Conservation (phyloP, 108 stramenopile genomes). For the Thalassiosira profunda region DNA sequence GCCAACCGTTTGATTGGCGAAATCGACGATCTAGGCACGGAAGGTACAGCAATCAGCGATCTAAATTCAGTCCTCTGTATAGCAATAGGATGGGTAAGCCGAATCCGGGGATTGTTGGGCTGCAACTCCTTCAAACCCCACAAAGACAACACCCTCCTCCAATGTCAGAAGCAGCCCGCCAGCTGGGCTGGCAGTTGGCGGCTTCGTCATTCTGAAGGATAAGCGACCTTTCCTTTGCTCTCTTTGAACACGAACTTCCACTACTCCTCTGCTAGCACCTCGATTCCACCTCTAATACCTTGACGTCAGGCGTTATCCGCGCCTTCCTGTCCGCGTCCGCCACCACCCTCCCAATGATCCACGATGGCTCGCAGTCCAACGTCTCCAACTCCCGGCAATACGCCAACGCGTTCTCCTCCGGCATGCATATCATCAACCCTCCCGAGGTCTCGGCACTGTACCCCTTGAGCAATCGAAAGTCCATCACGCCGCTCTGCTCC, state of each 20-base stretch:
- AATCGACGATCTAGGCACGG: too few species aligned
- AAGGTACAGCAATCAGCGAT: slow-evolving; percentile 1
- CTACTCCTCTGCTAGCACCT: not conserved
- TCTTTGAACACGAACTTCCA: not conserved
- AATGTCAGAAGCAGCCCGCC: slow-evolving; percentile 31
- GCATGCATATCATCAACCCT: slow-evolving; percentile 79
- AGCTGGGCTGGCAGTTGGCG: not conserved
- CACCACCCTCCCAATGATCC: slow-evolving; percentile 81
- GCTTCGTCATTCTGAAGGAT: slow-evolving; percentile 41
- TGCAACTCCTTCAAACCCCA: not conserved
- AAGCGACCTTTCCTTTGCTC: not conserved
- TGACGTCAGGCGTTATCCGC: slow-evolving; percentile 53
- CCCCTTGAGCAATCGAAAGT: slow-evolving; percentile 75
- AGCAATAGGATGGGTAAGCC: not conserved
- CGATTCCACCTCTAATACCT: slow-evolving; percentile 57
- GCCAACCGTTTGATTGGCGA: too few species aligned
- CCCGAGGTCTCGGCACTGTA: slow-evolving; percentile 90
- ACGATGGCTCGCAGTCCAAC: slow-evolving; percentile 69
- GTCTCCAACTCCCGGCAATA: slow-evolving; percentile 68
- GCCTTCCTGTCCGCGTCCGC: slow-evolving; percentile 66
- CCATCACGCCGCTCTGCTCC: slow-evolving; percentile 61
- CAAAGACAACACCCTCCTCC: not conserved
- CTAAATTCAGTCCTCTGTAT: not conserved
- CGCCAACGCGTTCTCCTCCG: slow-evolving; percentile 62
- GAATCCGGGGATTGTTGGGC: too few species aligned